A percentile compares a stretch with the other conserved stretches of the same genome.
Conservation (phyloP, 2,329 filamentous ascomycete genomes). For the Knufia petricola region DNA sequence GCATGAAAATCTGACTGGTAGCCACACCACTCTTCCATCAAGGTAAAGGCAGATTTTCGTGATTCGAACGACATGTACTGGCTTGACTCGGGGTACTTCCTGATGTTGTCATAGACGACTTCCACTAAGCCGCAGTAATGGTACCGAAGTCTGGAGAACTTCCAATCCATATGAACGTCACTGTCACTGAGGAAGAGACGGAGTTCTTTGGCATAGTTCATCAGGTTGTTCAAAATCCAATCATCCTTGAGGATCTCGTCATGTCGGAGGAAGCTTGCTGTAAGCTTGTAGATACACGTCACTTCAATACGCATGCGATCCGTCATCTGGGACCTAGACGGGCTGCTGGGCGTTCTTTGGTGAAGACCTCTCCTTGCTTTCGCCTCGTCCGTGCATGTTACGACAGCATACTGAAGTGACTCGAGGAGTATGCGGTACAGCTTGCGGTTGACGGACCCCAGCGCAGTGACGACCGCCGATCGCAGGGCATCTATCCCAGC, state of each 20-base stretch:
- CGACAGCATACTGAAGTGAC: constrained; percentile 77
- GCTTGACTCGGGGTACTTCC: constrained; percentile 70
- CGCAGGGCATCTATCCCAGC: constrained; percentile 71
- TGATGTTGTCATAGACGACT: constrained; percentile 84
- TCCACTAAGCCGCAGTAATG: constrained; percentile 94
- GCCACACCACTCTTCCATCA: constrained; percentile 99
- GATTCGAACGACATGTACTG: constrained; percentile 98
- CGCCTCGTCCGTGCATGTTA: constrained; percentile 78
- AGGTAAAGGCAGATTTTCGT: constrained; percentile 82
- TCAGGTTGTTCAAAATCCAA: constrained; percentile 81
- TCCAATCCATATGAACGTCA: constrained; percentile 89
- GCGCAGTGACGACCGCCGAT: constrained; percentile 79
- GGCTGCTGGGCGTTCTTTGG: constrained; percentile 72
- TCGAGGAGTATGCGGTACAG: constrained; percentile 87
- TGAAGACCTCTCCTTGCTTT: constrained; percentile 66
- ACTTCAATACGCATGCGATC: constrained; percentile 87
- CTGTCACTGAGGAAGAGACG: constrained; percentile 91
- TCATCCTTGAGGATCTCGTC: constrained; percentile 73
- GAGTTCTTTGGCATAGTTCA: constrained; percentile 81
- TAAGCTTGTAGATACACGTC: constrained; percentile 91
- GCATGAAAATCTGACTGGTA: constrained; percentile 3
- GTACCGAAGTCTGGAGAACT: constrained; percentile 80
- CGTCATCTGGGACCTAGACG: constrained; percentile 70
- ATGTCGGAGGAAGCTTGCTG: constrained; percentile 75
- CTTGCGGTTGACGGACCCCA: constrained; percentile 91